These are phyloP conservation scores for Aspergillus sp. DNA, from an alignment of 2,329 filamentous ascomycete genomes.

Conservation along the genomic window DNA sequence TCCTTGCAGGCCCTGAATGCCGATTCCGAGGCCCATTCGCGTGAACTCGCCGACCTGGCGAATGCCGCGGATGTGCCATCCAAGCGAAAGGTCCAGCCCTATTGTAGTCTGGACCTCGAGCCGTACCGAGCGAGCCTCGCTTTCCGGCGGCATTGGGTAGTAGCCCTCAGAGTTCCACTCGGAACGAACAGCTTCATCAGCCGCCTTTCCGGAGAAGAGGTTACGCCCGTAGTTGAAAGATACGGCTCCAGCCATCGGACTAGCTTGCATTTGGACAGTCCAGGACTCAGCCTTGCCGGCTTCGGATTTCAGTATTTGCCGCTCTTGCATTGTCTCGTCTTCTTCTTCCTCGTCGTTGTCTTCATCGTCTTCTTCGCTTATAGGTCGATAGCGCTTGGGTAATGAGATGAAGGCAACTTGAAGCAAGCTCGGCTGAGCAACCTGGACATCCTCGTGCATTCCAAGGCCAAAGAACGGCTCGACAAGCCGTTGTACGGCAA, in stretches of 20 bases:
- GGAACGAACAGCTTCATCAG: conserved; percentile 23
- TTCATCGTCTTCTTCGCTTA: conserved; percentile 15
- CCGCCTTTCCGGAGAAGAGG: conserved; percentile 26
- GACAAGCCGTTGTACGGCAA: conserved; percentile 14
- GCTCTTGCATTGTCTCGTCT: conserved; percentile 5
- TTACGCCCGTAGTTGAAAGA: conserved; percentile 28
- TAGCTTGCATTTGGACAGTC: conserved; percentile 21
- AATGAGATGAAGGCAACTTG: conserved; percentile 25
- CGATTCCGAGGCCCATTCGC: conserved; percentile 30
- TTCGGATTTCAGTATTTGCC: conserved; percentile 11
- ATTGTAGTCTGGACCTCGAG: conserved; percentile 24
- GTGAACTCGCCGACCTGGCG: conserved; percentile 30
- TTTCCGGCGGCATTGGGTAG: conserved; percentile 20
- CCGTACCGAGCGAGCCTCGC: conserved; percentile 23
- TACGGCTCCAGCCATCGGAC: conserved; percentile 20
- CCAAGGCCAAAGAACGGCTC: conserved; percentile 15
- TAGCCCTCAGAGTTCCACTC: conserved; percentile 36
- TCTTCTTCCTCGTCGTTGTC: conserved; percentile 16
- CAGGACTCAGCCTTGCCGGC: conserved; percentile 22
- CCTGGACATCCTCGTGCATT: conserved; percentile 11
- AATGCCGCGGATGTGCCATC: conserved; percentile 27
- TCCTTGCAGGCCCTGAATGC: conserved; percentile 24
- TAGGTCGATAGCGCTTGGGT: conserved; percentile 11
- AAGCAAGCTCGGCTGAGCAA: conserved; percentile 20
- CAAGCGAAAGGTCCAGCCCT: conserved; percentile 18